Conservation (phyloP, 139 green algal genomes). For the Picochlorum costavermella region DNA sequence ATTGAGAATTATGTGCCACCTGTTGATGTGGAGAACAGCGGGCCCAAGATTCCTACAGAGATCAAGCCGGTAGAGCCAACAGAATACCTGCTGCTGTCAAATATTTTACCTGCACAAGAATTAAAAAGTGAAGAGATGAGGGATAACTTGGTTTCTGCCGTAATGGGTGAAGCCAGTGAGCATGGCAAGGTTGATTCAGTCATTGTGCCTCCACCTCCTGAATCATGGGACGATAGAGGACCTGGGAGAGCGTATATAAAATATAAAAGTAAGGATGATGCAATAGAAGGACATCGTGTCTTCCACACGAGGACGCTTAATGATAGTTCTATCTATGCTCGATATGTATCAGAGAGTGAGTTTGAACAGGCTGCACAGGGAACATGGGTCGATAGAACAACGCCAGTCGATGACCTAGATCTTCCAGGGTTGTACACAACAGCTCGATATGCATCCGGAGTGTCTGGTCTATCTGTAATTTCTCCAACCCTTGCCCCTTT, state of each 20-base stretch:
- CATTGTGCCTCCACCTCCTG: conserved; percentile 44
- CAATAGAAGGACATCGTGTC: conserved; percentile 28
- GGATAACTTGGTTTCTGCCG: conserved; percentile 52
- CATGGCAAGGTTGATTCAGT: conserved; percentile 50
- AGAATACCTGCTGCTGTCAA: conserved; percentile 13
- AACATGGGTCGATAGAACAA: conserved; percentile 49
- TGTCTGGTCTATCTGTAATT: conserved; percentile 36
- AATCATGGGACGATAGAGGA: conserved; percentile 22
- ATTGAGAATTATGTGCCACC: conserved; percentile 37
- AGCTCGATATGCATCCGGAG: conserved; percentile 22
- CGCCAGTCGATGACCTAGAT: conserved; percentile 18
- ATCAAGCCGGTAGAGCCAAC: not conserved
- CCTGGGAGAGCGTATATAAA: conserved; percentile 58
- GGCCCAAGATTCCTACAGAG: not conserved
- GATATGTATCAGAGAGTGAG: conserved; percentile 46
- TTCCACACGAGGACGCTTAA: conserved; percentile 67
- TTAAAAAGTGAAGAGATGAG: conserved; percentile 28
- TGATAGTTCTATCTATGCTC: conserved; percentile 52
- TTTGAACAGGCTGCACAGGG: conserved; percentile 43
- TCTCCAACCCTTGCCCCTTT: conserved; percentile 31
- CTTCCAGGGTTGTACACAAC: conserved; percentile 31
- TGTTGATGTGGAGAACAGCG: not conserved
- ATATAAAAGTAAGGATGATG: conserved; percentile 39
- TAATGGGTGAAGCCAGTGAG: conserved; percentile 52
- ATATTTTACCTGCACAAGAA: conserved; percentile 41